Evolutionary conservation across 2,329 filamentous ascomycete species (phyloP), one percentile per base, ranked within the genome.

Genomic region (Diaporthe citriasiana): DNA sequence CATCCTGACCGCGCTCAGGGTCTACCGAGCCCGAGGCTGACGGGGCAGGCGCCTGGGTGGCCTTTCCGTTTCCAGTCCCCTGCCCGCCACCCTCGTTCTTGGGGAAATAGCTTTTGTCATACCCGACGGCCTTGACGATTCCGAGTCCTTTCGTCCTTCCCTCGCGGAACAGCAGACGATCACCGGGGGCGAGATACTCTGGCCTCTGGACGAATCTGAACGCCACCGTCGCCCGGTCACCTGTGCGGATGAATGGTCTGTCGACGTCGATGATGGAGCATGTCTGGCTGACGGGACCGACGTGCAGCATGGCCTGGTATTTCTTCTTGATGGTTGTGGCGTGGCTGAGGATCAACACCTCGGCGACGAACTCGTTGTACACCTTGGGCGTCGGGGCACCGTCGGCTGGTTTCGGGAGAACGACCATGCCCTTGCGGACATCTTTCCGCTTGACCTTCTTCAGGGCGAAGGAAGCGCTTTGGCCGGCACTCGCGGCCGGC

Each of bases 241-340:
- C 97, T 0, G 96, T 98, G 10, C 97, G 91, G 77, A 99, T 98
- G 79, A 95, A 97, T 35, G 94, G 93, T n/a, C 96, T 92, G 81
- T 99, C 97, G 77, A 99, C 97, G 80, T 98, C 97, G 79, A 99
- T 97, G 81, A 99, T 98, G 15, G 95, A 92, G 81, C 97, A 99
- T 0, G 97, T 99, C 84, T 99, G 97, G 53, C 93, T 95, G 56
- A 99, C 94, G 0, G 97, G 94, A 0, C 97, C 97, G 6, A 99
- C 95, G 79, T 99, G 97, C 30, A 99, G 89, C 95, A 98, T 99
- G 0, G 97, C 97, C 85, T 99, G 97, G 78, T 99, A 99, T 79
- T 95, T 96, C 0, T 92, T 95, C 83, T 97, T 97, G 83, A 99
- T 99, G 56, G 97, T 99, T 0, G 97, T 99, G 0, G 96, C 95